Conservation (phyloP, 2,329 filamentous ascomycete genomes). For the Corinectria fuckeliana region DNA sequence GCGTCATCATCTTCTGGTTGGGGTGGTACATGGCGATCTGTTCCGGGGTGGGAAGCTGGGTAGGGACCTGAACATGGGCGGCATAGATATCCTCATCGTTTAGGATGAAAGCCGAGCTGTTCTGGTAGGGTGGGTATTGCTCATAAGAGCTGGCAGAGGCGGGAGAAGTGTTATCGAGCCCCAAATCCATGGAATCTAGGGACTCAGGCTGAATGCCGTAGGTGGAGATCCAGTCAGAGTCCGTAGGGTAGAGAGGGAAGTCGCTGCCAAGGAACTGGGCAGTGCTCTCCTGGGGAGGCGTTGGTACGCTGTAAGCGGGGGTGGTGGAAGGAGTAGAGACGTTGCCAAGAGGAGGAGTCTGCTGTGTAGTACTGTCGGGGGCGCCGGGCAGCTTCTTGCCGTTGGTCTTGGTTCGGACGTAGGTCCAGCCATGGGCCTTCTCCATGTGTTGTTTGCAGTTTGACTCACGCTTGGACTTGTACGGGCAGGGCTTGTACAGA, state of each 20-base stretch:
- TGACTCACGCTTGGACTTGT: conserved; percentile 93
- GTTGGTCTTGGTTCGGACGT: conserved; percentile 91
- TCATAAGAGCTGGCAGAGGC: conserved; percentile 48
- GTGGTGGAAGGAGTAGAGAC: conserved; percentile 68
- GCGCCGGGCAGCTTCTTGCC: conserved; percentile 65
- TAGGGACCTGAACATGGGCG: conserved; percentile 62
- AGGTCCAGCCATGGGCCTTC: conserved; percentile 91
- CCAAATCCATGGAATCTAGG: conserved; percentile 51
- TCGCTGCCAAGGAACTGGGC: conserved; percentile 45
- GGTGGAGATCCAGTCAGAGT: conserved; percentile 53
- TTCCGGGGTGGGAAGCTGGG: conserved; percentile 49
- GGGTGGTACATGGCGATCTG: conserved; percentile 46
- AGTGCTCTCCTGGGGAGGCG: conserved; percentile 60
- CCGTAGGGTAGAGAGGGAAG: conserved; percentile 57
- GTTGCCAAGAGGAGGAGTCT: conserved; percentile 66
- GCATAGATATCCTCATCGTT: conserved; percentile 69
- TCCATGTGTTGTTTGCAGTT: conserved; percentile 99
- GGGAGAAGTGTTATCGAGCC: conserved; percentile 48
- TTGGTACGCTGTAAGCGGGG: conserved; percentile 58
- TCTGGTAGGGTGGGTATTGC: conserved; percentile 67
- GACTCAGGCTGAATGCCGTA: conserved; percentile 42
- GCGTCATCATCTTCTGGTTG: conserved; percentile 49
- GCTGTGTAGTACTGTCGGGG: conserved; percentile 54
- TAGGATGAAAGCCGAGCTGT: conserved; percentile 66
- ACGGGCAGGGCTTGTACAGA: conserved; percentile 81